Evolutionary conservation across 305 asterid species (phyloP).

Genomic region (Fraxinus floribunda): DNA sequence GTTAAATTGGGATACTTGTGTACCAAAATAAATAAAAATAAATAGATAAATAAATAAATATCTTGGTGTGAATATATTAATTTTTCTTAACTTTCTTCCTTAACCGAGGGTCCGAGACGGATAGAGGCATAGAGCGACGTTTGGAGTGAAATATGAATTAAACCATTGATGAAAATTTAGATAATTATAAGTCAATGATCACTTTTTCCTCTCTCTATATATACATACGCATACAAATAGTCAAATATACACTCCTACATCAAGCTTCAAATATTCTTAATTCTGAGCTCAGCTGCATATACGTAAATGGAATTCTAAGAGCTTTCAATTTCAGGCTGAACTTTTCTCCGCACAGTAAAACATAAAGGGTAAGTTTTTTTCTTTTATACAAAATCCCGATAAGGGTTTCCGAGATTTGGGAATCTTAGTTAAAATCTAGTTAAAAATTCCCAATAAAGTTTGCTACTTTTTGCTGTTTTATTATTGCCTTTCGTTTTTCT

Average conservation of each 20-base stretch:
- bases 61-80: too few species aligned
- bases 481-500: not conserved
- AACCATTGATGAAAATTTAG: not conserved
- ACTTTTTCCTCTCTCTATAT: not conserved
- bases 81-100: constrained; percentile 19
- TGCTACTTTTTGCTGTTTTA: not conserved
- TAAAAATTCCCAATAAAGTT: not conserved
- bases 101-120: constrained; percentile 34
- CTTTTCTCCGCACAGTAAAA: not conserved
- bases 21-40: too few species aligned
- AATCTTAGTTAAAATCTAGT: not conserved
- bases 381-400: not conserved
- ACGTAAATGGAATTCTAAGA: constrained; percentile 21
- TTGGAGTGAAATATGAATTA: constrained; percentile 39
- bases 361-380: not conserved
- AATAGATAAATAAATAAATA: too few species aligned
- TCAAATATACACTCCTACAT: not conserved
- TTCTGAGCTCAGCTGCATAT: constrained; percentile 12
- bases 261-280: not conserved
- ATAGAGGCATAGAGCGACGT: constrained; percentile 25
- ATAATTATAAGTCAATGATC: too few species aligned
- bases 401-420: not conserved
- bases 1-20: too few species aligned
- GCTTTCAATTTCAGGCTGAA: constrained; percentile 16
- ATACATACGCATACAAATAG: not conserved